These are phyloP conservation scores for Syzygium aqueum DNA, from an alignment of 345 rosid species.

Conservation along the genomic window DNA sequence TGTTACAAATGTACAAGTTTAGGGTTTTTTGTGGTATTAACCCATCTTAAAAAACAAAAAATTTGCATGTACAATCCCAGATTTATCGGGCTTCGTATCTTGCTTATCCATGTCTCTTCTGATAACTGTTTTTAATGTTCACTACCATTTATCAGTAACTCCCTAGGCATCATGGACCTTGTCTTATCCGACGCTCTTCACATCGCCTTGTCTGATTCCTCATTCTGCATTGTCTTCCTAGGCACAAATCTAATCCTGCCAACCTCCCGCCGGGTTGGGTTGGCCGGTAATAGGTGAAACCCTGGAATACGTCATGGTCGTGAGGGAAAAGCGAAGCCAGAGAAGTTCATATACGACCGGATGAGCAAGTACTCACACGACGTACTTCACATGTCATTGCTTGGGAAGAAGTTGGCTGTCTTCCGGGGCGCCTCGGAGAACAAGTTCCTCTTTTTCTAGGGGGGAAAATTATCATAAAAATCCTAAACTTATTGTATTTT, in stretches of 20 bases:
- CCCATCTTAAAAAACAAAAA: too few species aligned
- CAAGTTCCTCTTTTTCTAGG: constrained; percentile 21
- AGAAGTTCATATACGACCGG: constrained; percentile 18
- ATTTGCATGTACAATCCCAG: background rate
- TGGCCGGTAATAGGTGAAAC: constrained; percentile 16
- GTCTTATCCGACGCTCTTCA: constrained; percentile 7
- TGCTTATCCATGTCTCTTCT: background rate
- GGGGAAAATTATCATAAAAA: background rate
- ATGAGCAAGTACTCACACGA: constrained; percentile 13
- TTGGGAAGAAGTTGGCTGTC: constrained; percentile 14
- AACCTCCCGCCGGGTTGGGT: constrained; percentile 13
- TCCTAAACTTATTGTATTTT: too few species aligned
- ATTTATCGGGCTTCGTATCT: background rate
- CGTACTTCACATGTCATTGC: constrained; percentile 12
- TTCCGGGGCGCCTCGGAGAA: constrained; percentile 20
- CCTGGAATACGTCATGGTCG: constrained; percentile 1
- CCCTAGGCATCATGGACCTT: background rate
- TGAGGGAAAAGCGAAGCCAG: background rate
- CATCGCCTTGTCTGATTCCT: constrained; percentile 1
- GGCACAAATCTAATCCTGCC: background rate
- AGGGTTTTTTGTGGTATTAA: too few species aligned
- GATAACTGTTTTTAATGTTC: background rate
- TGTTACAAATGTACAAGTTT: too few species aligned
- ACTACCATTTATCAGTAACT: too few species aligned
- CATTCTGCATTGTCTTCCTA: background rate